A percentile compares a stretch with the other conserved stretches of the same genome.
phyloP scores from a whole-genome alignment of 1,139 yeast species.

The Scheffersomyces segobiensis region DNA sequence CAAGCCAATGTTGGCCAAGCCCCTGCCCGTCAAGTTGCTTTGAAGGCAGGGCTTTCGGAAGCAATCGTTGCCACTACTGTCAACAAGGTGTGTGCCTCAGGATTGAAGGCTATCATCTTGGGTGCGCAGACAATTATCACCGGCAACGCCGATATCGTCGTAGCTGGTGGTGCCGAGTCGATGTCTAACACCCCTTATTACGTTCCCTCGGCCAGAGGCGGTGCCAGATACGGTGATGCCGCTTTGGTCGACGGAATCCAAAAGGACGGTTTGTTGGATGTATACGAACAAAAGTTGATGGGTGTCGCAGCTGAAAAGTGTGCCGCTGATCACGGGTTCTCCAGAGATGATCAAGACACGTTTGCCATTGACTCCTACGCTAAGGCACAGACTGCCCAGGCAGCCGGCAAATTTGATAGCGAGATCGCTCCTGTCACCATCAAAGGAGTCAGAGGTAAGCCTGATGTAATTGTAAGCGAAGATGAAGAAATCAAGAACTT shows the following conservation, averaged over 20 bases:
- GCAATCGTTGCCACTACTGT: constrained; percentile 82
- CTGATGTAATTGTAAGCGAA: constrained; percentile 64
- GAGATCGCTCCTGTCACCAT: constrained; percentile 88
- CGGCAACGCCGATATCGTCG: constrained; percentile 88
- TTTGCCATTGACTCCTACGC: constrained; percentile 69
- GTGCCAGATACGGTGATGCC: constrained; percentile 86
- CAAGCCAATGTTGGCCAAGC: constrained; percentile 96
- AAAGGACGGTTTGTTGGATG: constrained; percentile 90
- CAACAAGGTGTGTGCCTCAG: constrained; percentile 97
- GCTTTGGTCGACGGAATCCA: constrained; percentile 81
- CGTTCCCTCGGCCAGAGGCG: constrained; percentile 79
- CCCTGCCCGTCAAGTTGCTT: constrained; percentile 96
- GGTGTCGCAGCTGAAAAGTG: constrained; percentile 97
- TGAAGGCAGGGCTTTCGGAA: constrained; percentile 82
- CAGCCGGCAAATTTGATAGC: constrained; percentile 71
- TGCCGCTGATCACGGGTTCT: constrained; percentile 66
- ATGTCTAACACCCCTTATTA: constrained; percentile 97
- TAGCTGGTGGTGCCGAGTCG: constrained; percentile 97
- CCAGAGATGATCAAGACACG: constrained; percentile 73
- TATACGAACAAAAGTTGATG: constrained; percentile 84
- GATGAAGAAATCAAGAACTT: constrained; percentile 79
- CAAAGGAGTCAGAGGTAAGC: constrained; percentile 92
- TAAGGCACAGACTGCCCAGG: constrained; percentile 79
- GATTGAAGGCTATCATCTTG: constrained; percentile 85
- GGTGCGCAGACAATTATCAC: constrained; percentile 90